phyloP scores from a whole-genome alignment of 768 basidiomycete genomes.

The Suillus weaverae region DNA sequence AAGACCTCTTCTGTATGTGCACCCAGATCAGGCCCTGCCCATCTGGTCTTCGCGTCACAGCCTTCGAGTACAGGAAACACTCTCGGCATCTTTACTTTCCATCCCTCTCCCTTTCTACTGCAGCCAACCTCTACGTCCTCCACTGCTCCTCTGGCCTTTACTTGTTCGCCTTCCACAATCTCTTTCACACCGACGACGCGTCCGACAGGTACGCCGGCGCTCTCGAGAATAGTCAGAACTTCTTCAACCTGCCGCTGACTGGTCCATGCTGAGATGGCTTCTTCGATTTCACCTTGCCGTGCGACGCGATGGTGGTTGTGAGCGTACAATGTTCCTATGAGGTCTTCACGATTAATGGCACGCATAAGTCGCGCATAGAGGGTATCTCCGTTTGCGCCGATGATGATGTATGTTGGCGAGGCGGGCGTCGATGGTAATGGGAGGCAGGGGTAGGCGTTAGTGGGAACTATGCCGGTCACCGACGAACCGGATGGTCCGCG shows the following conservation, averaged over 20 bases:
- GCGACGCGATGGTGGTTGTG: constrained; percentile 44
- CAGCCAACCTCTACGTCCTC: constrained; percentile 55
- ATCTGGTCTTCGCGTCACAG: constrained; percentile 54
- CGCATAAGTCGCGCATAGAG: constrained; percentile 69
- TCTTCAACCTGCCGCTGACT: constrained; percentile 48
- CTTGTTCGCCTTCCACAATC: constrained; percentile 58
- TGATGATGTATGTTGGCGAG: constrained; percentile 59
- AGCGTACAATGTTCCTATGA: constrained; percentile 52
- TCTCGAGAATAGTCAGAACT: constrained; percentile 49
- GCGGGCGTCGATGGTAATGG: constrained; percentile 41
- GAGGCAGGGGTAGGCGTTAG: constrained; percentile 70
- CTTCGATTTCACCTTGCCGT: constrained; percentile 53
- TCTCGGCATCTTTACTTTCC: constrained; percentile 68
- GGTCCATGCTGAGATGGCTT: constrained; percentile 64
- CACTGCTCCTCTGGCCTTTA: constrained; percentile 53
- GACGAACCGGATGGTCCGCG: constrained; percentile 76
- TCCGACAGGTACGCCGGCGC: constrained; percentile 62
- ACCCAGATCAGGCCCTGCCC: constrained; percentile 73
- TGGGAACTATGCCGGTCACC: constrained; percentile 73
- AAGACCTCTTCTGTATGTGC: constrained; percentile 54
- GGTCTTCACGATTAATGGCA: constrained; percentile 57
- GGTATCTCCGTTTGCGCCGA: constrained; percentile 71
- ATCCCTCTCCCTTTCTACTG: constrained; percentile 37
- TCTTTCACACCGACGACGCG: constrained; percentile 64
- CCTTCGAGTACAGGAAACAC: constrained; percentile 66